phyloP scores from a whole-genome alignment of 331 rosid genomes.

The Spiraea crenata region DNA sequence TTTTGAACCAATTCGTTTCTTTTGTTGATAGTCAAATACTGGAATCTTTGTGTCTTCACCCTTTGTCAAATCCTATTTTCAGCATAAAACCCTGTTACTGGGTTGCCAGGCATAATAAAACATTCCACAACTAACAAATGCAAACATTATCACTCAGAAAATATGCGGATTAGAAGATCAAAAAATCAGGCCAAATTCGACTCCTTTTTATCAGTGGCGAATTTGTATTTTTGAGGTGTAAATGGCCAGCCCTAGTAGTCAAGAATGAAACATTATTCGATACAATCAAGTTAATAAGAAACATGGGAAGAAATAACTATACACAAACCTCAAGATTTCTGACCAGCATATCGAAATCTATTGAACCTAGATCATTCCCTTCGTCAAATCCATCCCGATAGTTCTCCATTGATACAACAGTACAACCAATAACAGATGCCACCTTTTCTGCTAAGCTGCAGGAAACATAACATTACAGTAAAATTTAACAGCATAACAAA shows the following conservation, averaged over 20 bases:
- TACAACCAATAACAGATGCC: slow-evolving; percentile 91
- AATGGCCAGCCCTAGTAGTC: not conserved
- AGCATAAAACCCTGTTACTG: slow-evolving; percentile 31
- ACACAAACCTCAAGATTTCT: slow-evolving; percentile 86
- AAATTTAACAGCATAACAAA: slow-evolving; percentile 8
- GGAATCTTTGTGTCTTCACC: slow-evolving; percentile 76
- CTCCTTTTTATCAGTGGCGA: not conserved
- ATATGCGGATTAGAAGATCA: not conserved
- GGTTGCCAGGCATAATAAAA: slow-evolving; percentile 8
- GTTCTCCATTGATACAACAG: slow-evolving; percentile 90
- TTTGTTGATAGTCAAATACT: slow-evolving; percentile 83
- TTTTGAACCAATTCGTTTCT: slow-evolving; percentile 67
- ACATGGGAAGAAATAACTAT: slow-evolving; percentile 27
- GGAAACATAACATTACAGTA: slow-evolving; percentile 34
- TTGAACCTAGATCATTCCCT: slow-evolving; percentile 70
- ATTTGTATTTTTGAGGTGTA: not conserved
- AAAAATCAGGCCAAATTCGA: not conserved
- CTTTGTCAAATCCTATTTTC: slow-evolving; percentile 71
- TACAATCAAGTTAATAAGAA: not conserved
- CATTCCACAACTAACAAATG: not conserved
- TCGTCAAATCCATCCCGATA: slow-evolving; percentile 84
- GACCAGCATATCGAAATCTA: slow-evolving; percentile 73
- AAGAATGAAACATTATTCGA: slow-evolving; percentile 2
- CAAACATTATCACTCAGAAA: not conserved
- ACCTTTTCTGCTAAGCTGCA: slow-evolving; percentile 99